These are phyloP conservation scores for Blepharisma japonicum DNA, from an alignment of 73 alveolate genomes.

Conservation along the genomic window DNA sequence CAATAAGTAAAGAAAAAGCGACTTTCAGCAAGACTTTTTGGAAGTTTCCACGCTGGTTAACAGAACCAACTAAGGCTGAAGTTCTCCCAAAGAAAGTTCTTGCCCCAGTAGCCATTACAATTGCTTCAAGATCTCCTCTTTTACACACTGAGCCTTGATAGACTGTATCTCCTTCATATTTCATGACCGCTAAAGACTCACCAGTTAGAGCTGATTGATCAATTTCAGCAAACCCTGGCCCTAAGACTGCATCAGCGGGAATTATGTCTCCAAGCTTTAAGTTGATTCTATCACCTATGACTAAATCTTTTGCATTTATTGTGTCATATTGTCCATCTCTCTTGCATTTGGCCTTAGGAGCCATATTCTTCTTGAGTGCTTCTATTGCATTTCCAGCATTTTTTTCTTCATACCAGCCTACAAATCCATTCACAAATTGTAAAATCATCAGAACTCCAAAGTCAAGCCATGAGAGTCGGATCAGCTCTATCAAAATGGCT, in stretches of 20 bases:
- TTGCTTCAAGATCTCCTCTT: conserved; percentile 18
- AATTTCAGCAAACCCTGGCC: conserved; percentile 37
- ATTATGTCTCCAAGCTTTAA: conserved; percentile 42
- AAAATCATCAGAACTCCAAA: not conserved
- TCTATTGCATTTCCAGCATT: conserved; percentile 33
- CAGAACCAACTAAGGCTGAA: conserved; percentile 28
- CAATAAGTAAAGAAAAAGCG: not conserved
- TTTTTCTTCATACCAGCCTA: conserved; percentile 35
- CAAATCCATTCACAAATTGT: conserved; percentile 26
- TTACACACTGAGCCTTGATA: conserved; percentile 28
- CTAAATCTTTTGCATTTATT: conserved; percentile 30
- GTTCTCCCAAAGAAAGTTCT: conserved; percentile 36
- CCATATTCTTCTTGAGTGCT: conserved; percentile 28
- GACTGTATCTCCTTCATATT: conserved; percentile 21
- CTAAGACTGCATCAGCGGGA: conserved; percentile 48
- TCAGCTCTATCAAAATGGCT: conserved; percentile 20
- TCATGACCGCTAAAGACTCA: conserved; percentile 33
- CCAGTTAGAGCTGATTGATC: conserved; percentile 34
- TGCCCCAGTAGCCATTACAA: conserved; percentile 32
- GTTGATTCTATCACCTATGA: conserved; percentile 45
- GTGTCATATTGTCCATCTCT: conserved; percentile 29
- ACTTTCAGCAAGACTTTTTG: conserved; percentile 25
- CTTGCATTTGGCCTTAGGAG: conserved; percentile 32
- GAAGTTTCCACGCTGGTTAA: conserved; percentile 34
- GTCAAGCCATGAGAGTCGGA: conserved; percentile 8